phyloP scores from a whole-genome alignment of 352 stramenopile genomes.

The Phytophthora hibernalis region DNA sequence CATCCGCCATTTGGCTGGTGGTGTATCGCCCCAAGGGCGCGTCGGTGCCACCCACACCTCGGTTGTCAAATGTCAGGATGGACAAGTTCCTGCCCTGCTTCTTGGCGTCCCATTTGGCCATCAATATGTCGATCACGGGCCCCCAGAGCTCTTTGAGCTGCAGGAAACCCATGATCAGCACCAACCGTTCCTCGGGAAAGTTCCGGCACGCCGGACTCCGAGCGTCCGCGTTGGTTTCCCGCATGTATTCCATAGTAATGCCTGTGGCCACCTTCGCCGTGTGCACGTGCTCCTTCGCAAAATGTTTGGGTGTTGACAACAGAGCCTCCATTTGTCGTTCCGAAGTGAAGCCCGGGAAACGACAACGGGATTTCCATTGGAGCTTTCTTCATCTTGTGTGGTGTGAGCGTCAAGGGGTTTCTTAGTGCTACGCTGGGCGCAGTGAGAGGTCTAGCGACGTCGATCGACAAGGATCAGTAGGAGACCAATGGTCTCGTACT shows the following conservation, averaged over 20 bases:
- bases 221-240: slow-evolving; percentile 27
- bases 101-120: slow-evolving; percentile 42
- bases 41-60: slow-evolving; percentile 47
- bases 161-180: slow-evolving; percentile 59
- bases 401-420: not conserved
- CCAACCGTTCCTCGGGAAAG: slow-evolving; percentile 34
- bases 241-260: slow-evolving; percentile 52
- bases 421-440: not conserved
- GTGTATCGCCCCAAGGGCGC: slow-evolving; percentile 48
- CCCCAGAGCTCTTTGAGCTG: slow-evolving; percentile 54
- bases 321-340: slow-evolving; percentile 39
- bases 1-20: slow-evolving; percentile 52
- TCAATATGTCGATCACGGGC: slow-evolving; percentile 45
- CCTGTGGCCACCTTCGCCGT: slow-evolving; percentile 38
- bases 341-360: slow-evolving; percentile 30
- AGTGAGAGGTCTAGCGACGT: slow-evolving; percentile 1
- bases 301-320: slow-evolving; percentile 37
- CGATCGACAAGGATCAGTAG: slow-evolving; percentile 15
- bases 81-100: slow-evolving; percentile 35
- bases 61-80: slow-evolving; percentile 58
- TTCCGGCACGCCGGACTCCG: slow-evolving; percentile 17
- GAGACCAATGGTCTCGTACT: no score
- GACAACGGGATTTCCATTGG: slow-evolving; percentile 31
- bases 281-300: slow-evolving; percentile 30
- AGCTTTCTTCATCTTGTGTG: slow-evolving; percentile 16